phyloP scores from a whole-genome alignment of 108 stramenopile genomes.

The Cyclotella choctawhatcheeana region DNA sequence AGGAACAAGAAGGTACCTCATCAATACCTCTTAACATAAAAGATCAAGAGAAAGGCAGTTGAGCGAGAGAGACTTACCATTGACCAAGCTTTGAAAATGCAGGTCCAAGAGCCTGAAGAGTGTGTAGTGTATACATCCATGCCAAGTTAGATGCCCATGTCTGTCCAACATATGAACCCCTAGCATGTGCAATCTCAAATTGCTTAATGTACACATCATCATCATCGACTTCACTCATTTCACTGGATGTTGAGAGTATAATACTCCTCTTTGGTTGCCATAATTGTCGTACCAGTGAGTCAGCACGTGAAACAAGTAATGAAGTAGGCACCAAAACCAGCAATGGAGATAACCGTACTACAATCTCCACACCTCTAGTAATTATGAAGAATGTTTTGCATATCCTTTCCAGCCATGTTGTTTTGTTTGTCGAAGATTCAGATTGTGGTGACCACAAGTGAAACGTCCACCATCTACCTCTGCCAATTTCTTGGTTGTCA shows the following conservation, averaged over 20 bases:
- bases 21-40: neutral
- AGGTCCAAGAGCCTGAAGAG: slow-evolving; percentile 81
- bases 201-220: slow-evolving; percentile 8
- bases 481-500: neutral
- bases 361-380: slow-evolving; percentile 57
- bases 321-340: slow-evolving; percentile 68
- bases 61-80: slow-evolving; percentile 37
- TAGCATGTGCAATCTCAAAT: neutral
- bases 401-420: slow-evolving; percentile 17
- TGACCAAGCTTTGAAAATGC: slow-evolving; percentile 87
- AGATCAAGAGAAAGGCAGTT: neutral
- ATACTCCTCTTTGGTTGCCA: neutral
- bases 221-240: neutral
- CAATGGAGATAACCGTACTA: slow-evolving; percentile 69
- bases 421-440: neutral
- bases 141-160: slow-evolving; percentile 59
- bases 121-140: slow-evolving; percentile 73
- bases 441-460: neutral
- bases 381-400: slow-evolving; percentile 36
- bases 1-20: neutral
- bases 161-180: neutral
- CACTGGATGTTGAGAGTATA: neutral
- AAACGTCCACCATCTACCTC: slow-evolving; percentile 1
- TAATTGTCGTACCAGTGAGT: slow-evolving; percentile 6
- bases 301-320: slow-evolving; percentile 36